These are phyloP conservation scores for Cercospora citrullina DNA, from an alignment of 2,329 filamentous ascomycete species.

Conservation along the genomic window DNA sequence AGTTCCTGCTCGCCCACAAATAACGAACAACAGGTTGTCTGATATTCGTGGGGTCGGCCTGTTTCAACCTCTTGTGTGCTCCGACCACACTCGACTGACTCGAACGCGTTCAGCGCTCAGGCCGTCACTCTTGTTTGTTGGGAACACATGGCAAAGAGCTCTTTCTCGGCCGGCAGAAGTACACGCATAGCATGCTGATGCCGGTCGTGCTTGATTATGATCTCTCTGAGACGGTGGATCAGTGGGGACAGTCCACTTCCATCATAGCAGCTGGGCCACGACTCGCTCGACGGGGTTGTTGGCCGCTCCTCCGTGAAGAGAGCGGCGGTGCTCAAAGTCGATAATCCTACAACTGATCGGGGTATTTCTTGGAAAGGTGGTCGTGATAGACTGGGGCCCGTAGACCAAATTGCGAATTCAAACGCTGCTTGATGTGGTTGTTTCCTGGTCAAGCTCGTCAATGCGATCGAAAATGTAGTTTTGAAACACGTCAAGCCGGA, in stretches of 20 bases:
- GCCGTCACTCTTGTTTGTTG: neutral
- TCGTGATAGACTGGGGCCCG: neutral
- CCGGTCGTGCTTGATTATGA: neutral
- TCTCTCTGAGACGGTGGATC: neutral
- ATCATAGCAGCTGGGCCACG: neutral
- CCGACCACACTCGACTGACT: neutral
- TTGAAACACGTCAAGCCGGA: neutral
- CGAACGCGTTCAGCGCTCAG: neutral
- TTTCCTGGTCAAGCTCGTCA: neutral
- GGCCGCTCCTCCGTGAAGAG: neutral
- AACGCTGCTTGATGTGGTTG: neutral
- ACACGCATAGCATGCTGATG: neutral
- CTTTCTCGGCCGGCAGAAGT: neutral
- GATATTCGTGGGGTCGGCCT: neutral
- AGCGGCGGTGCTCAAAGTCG: neutral
- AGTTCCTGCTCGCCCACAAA: neutral
- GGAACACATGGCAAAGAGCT: neutral
- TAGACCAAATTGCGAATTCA: neutral
- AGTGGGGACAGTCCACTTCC: neutral
- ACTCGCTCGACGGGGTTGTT: neutral
- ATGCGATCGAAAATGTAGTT: neutral
- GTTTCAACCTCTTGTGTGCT: neutral
- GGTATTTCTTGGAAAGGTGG: neutral
- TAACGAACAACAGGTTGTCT: neutral
- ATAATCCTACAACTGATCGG: neutral